Evolutionary conservation across 208 protist genomes (phyloP).

Genomic region (Trypanosoma scelopori): DNA sequence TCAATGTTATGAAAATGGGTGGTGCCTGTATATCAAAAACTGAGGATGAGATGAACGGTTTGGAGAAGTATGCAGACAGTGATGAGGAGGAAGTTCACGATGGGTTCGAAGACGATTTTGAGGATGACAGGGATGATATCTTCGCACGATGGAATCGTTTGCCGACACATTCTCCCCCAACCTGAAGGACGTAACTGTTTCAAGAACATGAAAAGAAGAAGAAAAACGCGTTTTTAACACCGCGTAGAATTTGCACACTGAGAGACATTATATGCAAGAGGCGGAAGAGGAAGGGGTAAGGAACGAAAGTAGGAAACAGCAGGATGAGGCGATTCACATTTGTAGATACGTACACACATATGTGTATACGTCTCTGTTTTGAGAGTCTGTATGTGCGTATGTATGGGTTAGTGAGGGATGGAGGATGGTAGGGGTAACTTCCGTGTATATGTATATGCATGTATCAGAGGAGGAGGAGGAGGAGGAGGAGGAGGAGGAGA

Average conservation of each 20-base stretch:
- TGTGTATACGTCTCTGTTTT: constrained; percentile 13
- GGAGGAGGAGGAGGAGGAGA: too few species aligned
- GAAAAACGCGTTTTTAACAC: neutral
- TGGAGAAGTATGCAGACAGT: constrained; percentile 13
- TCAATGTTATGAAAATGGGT: neutral
- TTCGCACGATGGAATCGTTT: constrained; percentile 17
- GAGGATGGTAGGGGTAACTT: too few species aligned
- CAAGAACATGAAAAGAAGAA: neutral
- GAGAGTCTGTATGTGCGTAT: too few species aligned
- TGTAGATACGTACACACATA: neutral
- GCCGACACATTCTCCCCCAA: constrained; percentile 30
- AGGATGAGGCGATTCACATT: neutral
- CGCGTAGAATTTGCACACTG: too few species aligned
- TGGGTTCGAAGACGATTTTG: constrained; percentile 23
- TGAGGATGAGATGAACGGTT: neutral
- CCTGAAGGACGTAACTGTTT: neutral
- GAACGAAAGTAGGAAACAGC: neutral
- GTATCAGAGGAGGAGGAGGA: too few species aligned
- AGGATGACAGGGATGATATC: constrained; percentile 27
- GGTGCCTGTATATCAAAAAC: neutral
- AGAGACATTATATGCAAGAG: too few species aligned
- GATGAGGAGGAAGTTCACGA: constrained; percentile 16
- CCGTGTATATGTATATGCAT: too few species aligned
- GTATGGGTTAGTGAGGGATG: too few species aligned
- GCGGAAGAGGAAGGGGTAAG: neutral